Evolutionary conservation across 768 basidiomycete genomes (phyloP), one percentile per base, ranked within the genome.

Genomic region (Macrolepiota dolichaula): DNA sequence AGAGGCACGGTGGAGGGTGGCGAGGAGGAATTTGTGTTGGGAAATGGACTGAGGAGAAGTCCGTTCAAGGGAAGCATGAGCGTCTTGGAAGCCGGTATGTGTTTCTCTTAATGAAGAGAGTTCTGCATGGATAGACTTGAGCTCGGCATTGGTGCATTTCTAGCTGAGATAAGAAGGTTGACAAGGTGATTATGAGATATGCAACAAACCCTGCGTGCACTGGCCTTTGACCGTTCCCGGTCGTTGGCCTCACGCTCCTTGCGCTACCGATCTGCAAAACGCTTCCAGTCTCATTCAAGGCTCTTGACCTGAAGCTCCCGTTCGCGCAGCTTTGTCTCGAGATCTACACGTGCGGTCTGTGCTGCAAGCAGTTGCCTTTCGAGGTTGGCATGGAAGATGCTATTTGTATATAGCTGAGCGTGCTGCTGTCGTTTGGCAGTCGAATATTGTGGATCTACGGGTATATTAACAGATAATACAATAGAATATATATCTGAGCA

Each of bases 191-290:
- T n/a, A n/a, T n/a, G n/a, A n/a, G n/a, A 13, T 22, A 19, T 37
- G 36, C 38, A 13, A 70, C 79, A 44, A 53, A 90, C 91, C 80
- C 86, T 89, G 63, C 87, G 85, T 61, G 82, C 79, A 3, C 80
- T 78, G 55, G 75, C 73, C 38, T 79, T 79, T 3, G 68, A 70
- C 15, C 81, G 76, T 57, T 89, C 84, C 10, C 70, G 70, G 59
- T 90, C 86, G 71, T 84, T 88, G 71, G 87, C 88, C 61, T 86
- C 84, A 24, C 83, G 75, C 62, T 91, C 89, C 38, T 86, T 83
- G 52, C 80, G 76, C 69, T 92, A 91, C 3, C 86, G 72, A 63
- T 91, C 88, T 0, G 86, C 76, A 53, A 91, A 78, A 76, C 79
- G 91, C 17, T 88, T 74, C 38, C 90, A 75, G 68, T 93, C 91